These are phyloP conservation scores for Lipomyces kockii DNA, from an alignment of 805 yeast species.

Conservation along the genomic window DNA sequence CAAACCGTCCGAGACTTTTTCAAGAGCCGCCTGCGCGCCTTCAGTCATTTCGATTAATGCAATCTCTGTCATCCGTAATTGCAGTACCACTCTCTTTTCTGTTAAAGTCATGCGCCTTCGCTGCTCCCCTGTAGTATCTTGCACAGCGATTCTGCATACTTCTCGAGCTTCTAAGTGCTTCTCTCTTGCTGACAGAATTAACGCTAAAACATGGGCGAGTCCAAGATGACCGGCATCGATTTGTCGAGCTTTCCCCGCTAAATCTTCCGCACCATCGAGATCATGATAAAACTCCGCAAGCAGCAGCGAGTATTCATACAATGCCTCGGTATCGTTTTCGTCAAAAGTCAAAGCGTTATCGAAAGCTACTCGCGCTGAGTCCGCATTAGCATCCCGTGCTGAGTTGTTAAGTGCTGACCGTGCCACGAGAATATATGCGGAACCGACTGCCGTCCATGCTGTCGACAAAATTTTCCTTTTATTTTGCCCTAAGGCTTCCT, in stretches of 20 bases:
- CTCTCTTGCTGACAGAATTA: constrained; percentile 24
- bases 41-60: constrained; percentile 30
- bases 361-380: constrained; percentile 19
- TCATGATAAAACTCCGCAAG: constrained; percentile 20
- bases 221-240: constrained; percentile 25
- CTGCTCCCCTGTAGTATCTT: constrained; percentile 6
- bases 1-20: constrained; percentile 31
- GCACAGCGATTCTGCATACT: constrained; percentile 18
- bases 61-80: constrained; percentile 29
- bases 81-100: constrained; percentile 30
- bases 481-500: not conserved
- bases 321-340: constrained; percentile 6
- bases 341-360: constrained; percentile 18
- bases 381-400: constrained; percentile 11
- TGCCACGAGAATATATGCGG: constrained; percentile 27
- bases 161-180: constrained; percentile 21
- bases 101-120: constrained; percentile 27
- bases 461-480: constrained; percentile 1
- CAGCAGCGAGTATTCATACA: constrained; percentile 28
- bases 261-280: constrained; percentile 18
- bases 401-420: constrained; percentile 17
- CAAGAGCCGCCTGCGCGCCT: constrained; percentile 33
- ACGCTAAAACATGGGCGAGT: constrained; percentile 30
- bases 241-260: constrained; percentile 21
- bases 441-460: constrained; percentile 34